A percentile compares a stretch with the other conserved stretches of the same genome.
These are phyloP conservation scores for Clarireedia sp. DNA, from an alignment of 2,329 filamentous ascomycete genomes.

Conservation along the genomic window DNA sequence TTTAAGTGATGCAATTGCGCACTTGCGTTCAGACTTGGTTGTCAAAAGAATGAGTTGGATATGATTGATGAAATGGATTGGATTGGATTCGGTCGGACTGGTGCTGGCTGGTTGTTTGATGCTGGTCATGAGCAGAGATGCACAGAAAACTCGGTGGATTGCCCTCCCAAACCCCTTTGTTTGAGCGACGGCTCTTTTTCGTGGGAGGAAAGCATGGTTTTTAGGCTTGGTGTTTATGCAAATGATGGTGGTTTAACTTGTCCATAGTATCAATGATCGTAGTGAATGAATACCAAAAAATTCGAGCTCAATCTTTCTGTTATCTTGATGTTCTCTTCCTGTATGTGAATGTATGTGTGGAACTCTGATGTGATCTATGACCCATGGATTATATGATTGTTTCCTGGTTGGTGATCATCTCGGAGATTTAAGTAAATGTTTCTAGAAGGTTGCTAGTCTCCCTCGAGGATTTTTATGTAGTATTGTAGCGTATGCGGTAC, in stretches of 20 bases:
- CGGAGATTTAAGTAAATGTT: too few relatives aligned
- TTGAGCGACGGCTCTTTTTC: slow-evolving; percentile 9
- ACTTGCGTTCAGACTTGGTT: not conserved
- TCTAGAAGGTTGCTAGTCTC: too few relatives aligned
- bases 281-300: not conserved
- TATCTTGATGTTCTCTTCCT: not conserved
- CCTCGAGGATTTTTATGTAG: too few relatives aligned
- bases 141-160: not conserved
- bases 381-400: too few relatives aligned
- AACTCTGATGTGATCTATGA: too few relatives aligned
- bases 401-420: too few relatives aligned
- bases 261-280: slow-evolving; percentile 1
- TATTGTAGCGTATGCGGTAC: too few relatives aligned
- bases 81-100: not conserved
- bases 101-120: too few relatives aligned
- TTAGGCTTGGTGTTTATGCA: not conserved
- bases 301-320: not conserved
- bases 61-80: not conserved
- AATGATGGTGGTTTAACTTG: not conserved
- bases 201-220: not conserved
- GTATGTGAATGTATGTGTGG: too few relatives aligned
- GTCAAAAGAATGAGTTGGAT: not conserved
- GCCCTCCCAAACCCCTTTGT: slow-evolving; percentile 3
- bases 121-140: too few relatives aligned
- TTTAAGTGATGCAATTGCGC: slow-evolving; percentile 1